Evolutionary conservation across 805 yeast genomes (phyloP).

Genomic region (Lipomyces chichibuensis): DNA sequence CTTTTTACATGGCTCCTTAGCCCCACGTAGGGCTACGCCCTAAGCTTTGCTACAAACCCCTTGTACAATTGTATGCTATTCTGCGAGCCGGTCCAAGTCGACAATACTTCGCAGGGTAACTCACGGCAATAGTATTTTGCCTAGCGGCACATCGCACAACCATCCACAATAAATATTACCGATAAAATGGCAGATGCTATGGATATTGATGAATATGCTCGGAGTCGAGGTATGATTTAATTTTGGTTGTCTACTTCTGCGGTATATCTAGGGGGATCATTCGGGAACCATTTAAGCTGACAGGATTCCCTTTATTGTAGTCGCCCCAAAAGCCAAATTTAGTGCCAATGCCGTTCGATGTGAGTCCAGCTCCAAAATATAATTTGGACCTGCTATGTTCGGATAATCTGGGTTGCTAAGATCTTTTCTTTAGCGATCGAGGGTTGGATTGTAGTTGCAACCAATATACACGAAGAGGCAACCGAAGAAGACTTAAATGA

Average conservation of each 20-base stretch:
- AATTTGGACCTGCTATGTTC: background rate
- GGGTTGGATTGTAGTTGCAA: conserved; percentile 50
- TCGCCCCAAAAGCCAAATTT: conserved; percentile 25
- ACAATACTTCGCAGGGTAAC: background rate
- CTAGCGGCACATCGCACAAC: background rate
- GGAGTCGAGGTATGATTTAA: conserved; percentile 7
- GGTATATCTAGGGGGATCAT: background rate
- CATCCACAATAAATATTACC: background rate
- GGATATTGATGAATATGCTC: conserved; percentile 29
- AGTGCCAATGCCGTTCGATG: conserved; percentile 31
- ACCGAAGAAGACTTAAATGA: conserved; percentile 52
- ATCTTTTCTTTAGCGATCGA: conserved; percentile 45
- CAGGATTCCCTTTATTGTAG: background rate
- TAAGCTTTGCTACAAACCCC: conserved; percentile 9
- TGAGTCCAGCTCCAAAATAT: conserved; percentile 9
- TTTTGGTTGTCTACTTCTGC: background rate
- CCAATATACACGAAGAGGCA: conserved; percentile 52
- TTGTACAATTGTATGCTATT: background rate
- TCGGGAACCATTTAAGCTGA: background rate
- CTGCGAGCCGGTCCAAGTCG: no score
- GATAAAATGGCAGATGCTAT: conserved; percentile 29
- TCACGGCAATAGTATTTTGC: background rate
- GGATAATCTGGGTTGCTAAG: background rate
- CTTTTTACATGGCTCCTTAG: background rate
- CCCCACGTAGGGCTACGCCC: conserved; percentile 25